These are phyloP conservation scores for Penicillium polonicum DNA, from an alignment of 2,329 filamentous ascomycete genomes.

Conservation along the genomic window DNA sequence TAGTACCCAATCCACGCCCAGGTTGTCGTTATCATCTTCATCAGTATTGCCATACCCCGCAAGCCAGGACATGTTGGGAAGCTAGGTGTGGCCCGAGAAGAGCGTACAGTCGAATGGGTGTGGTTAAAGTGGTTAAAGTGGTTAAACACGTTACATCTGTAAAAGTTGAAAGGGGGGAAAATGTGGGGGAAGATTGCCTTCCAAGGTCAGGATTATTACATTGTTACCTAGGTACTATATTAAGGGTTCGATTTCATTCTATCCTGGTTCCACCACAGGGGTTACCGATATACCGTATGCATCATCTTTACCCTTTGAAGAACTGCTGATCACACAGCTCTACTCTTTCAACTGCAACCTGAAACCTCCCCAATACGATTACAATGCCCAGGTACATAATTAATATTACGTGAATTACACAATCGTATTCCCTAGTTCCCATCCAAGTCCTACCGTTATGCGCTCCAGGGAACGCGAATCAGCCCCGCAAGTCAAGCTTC, in stretches of 20 bases:
- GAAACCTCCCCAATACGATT: not conserved
- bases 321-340: not conserved
- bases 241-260: not conserved
- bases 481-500: conserved; percentile 28
- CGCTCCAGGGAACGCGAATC: not conserved
- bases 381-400: too few species aligned
- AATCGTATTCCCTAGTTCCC: not conserved
- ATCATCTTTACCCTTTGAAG: not conserved
- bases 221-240: not conserved
- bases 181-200: conserved; percentile 1
- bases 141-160: not conserved
- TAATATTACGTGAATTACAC: not conserved
- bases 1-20: conserved; percentile 85
- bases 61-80: conserved; percentile 29
- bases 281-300: not conserved
- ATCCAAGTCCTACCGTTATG: not conserved
- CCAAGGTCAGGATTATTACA: not conserved
- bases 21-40: conserved; percentile 57
- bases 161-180: not conserved
- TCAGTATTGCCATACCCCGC: conserved; percentile 20
- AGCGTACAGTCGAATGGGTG: not conserved
- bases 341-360: not conserved
- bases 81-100: not conserved
- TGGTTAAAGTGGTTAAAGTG: not conserved
- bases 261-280: not conserved